phyloP scores from a whole-genome alignment of 352 stramenopile species.

The Globisporangium echinulatum region DNA sequence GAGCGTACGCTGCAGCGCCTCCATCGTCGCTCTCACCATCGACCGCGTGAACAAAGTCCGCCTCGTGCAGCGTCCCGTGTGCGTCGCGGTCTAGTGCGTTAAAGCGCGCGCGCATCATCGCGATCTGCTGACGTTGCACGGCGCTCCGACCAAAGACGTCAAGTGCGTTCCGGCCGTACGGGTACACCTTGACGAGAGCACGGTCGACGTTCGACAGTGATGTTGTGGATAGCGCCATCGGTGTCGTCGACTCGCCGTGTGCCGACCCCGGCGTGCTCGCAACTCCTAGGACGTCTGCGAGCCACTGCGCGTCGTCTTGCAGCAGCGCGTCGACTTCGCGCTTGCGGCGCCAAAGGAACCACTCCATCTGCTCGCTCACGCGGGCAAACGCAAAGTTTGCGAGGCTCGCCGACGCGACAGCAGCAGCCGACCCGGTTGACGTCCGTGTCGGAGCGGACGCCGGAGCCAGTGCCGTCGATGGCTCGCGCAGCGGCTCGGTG shows the following conservation, averaged over 20 bases:
- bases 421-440: neutral
- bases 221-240: neutral
- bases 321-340: conserved; percentile 60
- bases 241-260: neutral
- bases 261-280: conserved; percentile 7
- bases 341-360: conserved; percentile 70
- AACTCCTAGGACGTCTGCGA: conserved; percentile 20
- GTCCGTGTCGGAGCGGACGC: no score
- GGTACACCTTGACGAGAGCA: conserved; percentile 44
- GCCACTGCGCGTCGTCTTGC: conserved; percentile 54
- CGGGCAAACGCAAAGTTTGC: conserved; percentile 58
- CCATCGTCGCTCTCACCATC: conserved; percentile 4
- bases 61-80: conserved; percentile 26
- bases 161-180: conserved; percentile 45
- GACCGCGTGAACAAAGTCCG: conserved; percentile 17
- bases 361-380: conserved; percentile 60
- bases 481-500: conserved; percentile 15
- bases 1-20: neutral
- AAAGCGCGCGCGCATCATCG: conserved; percentile 42
- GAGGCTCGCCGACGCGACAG: conserved; percentile 21
- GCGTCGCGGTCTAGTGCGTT: conserved; percentile 27
- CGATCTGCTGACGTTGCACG: conserved; percentile 34
- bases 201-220: neutral
- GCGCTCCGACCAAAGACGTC: conserved; percentile 44
- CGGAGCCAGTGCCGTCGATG: no score